These are phyloP conservation scores for Arabidopsis suecica DNA, from an alignment of 345 rosid species.

Conservation along the genomic window DNA sequence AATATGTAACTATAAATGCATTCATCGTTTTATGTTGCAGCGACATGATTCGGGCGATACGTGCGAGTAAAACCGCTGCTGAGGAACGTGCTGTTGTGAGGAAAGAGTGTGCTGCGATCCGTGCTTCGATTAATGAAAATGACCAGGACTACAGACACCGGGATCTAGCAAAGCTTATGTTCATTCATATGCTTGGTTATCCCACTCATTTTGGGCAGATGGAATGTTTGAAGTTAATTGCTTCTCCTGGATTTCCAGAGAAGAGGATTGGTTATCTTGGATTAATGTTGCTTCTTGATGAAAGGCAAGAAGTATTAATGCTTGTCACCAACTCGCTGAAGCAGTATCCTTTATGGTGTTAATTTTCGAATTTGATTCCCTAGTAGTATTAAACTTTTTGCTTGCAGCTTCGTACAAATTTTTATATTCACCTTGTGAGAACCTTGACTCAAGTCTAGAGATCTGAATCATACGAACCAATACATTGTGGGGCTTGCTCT, in stretches of 20 bases:
- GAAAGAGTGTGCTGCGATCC: conserved; percentile 95
- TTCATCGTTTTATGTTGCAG: conserved; percentile 48
- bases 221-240: conserved; percentile 95
- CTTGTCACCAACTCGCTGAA: conserved; percentile 95
- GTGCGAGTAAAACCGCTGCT: conserved; percentile 98
- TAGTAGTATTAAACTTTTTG: neutral
- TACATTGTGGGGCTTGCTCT: conserved; percentile 98
- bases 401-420: neutral
- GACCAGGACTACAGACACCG: conserved; percentile 90
- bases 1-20: neutral
- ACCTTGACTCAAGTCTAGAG: conserved; percentile 76
- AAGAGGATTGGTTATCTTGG: conserved; percentile 98
- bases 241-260: conserved; percentile 95
- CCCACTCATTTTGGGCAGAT: conserved; percentile 99
- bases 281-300: conserved; percentile 96
- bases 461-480: conserved; percentile 90
- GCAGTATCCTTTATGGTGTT: conserved; percentile 76
- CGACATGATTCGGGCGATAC: conserved; percentile 98
- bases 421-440: conserved; percentile 35
- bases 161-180: conserved; percentile 97
- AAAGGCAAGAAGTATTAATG: conserved; percentile 98
- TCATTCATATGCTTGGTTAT: conserved; percentile 99
- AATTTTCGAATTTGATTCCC: conserved; percentile 22
- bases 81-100: conserved; percentile 97
- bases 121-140: conserved; percentile 86